A percentile compares a stretch with the other conserved stretches of the same genome.
Conservation (phyloP, 2,329 filamentous ascomycete genomes). For the Fragosphaeria purpurea region DNA sequence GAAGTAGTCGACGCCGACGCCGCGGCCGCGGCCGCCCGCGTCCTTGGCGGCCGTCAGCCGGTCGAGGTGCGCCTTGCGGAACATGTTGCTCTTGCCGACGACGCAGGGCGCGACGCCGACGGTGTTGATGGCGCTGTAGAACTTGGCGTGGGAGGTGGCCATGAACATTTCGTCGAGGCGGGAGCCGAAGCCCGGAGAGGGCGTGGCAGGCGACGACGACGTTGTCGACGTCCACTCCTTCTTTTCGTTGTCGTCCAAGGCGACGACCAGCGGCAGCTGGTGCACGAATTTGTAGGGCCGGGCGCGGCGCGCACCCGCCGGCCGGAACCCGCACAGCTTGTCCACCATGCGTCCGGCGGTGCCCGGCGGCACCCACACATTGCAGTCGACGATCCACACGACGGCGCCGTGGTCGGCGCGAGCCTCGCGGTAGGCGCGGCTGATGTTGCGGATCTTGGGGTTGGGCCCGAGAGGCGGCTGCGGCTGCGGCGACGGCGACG, state of each 20-base stretch:
- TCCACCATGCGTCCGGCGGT: slow-evolving; percentile 85
- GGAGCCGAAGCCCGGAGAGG: slow-evolving; percentile 50
- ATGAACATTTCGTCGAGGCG: slow-evolving; percentile 92
- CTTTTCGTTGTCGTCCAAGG: slow-evolving; percentile 45
- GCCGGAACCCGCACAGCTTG: slow-evolving; percentile 60
- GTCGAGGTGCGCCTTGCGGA: slow-evolving; percentile 82
- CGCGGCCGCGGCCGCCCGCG: slow-evolving; percentile 30
- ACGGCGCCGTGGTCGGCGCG: slow-evolving; percentile 71
- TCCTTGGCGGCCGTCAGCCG: slow-evolving; percentile 46
- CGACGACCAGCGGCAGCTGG: slow-evolving; percentile 80
- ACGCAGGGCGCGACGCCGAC: slow-evolving; percentile 86
- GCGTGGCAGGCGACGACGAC: neutral
- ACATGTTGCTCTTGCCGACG: slow-evolving; percentile 98
- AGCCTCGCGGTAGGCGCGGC: slow-evolving; percentile 80
- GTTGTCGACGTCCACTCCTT: slow-evolving; percentile 21
- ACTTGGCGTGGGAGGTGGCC: slow-evolving; percentile 87
- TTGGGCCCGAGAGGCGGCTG: slow-evolving; percentile 63
- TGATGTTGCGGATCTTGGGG: slow-evolving; percentile 97
- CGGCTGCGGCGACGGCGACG: slow-evolving; percentile 32
- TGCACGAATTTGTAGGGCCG: slow-evolving; percentile 86
- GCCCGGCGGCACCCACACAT: slow-evolving; percentile 78
- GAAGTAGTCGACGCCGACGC: slow-evolving; percentile 79
- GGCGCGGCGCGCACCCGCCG: slow-evolving; percentile 33
- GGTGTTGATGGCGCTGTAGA: slow-evolving; percentile 95
- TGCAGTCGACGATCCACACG: slow-evolving; percentile 93